Base-by-base conservation (phyloP, 176 grass and related monocot species). In the Chrysopogon serrulatus region DNA sequence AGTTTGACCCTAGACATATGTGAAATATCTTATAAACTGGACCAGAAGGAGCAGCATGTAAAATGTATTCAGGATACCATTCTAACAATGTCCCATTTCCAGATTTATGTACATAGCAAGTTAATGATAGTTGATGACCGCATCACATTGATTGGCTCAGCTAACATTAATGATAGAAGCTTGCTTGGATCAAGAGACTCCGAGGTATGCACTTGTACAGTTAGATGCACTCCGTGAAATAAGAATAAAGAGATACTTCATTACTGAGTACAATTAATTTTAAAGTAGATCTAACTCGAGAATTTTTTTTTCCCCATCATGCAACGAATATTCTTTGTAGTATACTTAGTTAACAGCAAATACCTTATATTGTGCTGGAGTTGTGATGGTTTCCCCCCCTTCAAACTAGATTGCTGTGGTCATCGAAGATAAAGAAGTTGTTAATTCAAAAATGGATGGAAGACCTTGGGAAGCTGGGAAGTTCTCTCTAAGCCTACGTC, bases 91-190 rank as follows among this genome's bases (percentile, higher is more conserved):
- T 40, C 31, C 47, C 8, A 68, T 31, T 79, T 81, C 45, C 85
- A 98, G 96, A 88, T 98, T 89, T 98, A 95, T 82, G 93, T 98
- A 40, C 96, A 98, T 87, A 94, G 96, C 89, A 98, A 98, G 87
- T 92, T 98, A 84, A 94, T 98, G 96, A 96, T 98, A 84, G 75
- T 98, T 83, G 96, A 98, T 92, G 96, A 98, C 77, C 93, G 96
- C 26, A 90, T 94, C 74, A 76, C 90, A 85, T 83, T 98, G 87
- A 93, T 98, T 87, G 96, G 96, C 61, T 98, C 96, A 74, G 96
- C 96, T 80, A 98, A 98, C 80, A 92, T 98, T 74, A 98, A 98
- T 83, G 96, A 98, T 82, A 95, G 96, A 92, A 98, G 96, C 74
- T 94, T 98, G 79, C 83, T 98, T 85, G 96, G 96, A 82, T 98